phyloP scores from a whole-genome alignment of 2,329 filamentous ascomycete species.

The Aureobasidium lini region DNA sequence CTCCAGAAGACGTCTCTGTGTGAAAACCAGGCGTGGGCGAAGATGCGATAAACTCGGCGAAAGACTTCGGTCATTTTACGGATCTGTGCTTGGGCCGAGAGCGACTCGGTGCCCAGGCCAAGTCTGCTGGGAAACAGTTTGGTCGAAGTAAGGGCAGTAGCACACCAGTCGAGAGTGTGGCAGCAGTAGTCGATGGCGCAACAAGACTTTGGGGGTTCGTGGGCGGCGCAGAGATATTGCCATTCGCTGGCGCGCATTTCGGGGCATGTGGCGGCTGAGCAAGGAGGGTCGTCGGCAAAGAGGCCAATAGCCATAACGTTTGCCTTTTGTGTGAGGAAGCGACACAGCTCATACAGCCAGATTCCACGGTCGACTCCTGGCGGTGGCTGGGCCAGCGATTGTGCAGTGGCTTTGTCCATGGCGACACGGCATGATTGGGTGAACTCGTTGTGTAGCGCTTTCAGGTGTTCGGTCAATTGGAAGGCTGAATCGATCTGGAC shows the following conservation, averaged over 20 bases:
- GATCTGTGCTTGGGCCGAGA: constrained; percentile 45
- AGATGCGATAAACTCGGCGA: constrained; percentile 87
- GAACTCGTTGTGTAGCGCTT: constrained; percentile 66
- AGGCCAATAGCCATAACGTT: constrained; percentile 90
- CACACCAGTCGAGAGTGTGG: constrained; percentile 96
- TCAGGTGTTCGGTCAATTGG: constrained; percentile 93
- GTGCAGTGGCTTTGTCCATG: constrained; percentile 68
- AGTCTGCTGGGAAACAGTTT: constrained; percentile 92
- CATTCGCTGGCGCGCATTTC: constrained; percentile 99
- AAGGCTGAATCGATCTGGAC: constrained; percentile 88
- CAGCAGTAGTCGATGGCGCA: constrained; percentile 99
- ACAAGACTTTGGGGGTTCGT: constrained; percentile 92
- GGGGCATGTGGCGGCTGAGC: constrained; percentile 80
- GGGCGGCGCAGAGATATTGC: constrained; percentile 97
- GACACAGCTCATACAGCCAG: constrained; percentile 97
- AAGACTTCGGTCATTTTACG: constrained; percentile 94
- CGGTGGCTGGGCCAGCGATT: constrained; percentile 70
- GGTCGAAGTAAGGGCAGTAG: constrained; percentile 84
- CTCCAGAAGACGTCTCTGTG: constrained; percentile 93
- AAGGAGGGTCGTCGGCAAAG: constrained; percentile 82
- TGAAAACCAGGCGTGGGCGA: constrained; percentile 98
- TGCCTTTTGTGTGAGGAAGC: constrained; percentile 89
- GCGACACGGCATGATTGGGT: constrained; percentile 59
- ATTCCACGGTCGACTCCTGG: constrained; percentile 75
- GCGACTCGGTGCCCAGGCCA: constrained; percentile 42